Evolutionary conservation across 2,329 filamentous ascomycete species (phyloP), one percentile per base, ranked within the genome.

Genomic region (Pseudofabraea citricarpa): DNA sequence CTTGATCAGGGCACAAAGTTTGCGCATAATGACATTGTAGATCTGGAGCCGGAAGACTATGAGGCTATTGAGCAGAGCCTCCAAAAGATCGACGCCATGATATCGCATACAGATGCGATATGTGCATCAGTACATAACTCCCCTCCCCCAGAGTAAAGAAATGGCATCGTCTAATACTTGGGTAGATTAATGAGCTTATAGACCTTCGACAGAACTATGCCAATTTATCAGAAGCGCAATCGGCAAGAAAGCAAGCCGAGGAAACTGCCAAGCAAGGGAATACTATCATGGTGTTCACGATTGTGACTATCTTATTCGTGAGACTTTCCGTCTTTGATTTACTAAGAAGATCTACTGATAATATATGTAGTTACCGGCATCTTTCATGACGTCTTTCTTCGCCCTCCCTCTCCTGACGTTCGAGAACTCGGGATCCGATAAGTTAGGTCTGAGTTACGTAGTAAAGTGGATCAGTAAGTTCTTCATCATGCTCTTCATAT

Each of bases 21-120:
- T 96, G n/a, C n/a, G n/a, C n/a, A n/a, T 36, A 82, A 86, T 56
- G 82, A 89, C 49, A 75, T 76, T 8, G 71, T 88, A 13, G 55
- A 58, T 20, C 46, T 57, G 12, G 55, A 56, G n/a, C 8, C 8
- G 24, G n/a, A 27, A 27, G 8, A 27, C 8, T n/a, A 8, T 27
- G 24, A 27, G 24, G 8, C 8, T 8, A n/a, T 27, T 8, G 24
- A 27, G 8, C n/a, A 8, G 8, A 27, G 8, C n/a, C 8, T n/a
- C 8, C 8, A n/a, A 27, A 27, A n/a, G 24, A 8, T 27, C n/a
- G n/a, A 27, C 8, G n/a, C n/a, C 8, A 27, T 27, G 24, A 8
- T 8, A 27, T 8, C 8, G 8, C 24, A 27, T 8, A n/a, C 24
- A 8, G 24, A 27, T 27, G 8, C 24, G 24, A n/a, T n/a, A 8